phyloP scores from a whole-genome alignment of 352 stramenopile species.

The Phytopythium helicoides region DNA sequence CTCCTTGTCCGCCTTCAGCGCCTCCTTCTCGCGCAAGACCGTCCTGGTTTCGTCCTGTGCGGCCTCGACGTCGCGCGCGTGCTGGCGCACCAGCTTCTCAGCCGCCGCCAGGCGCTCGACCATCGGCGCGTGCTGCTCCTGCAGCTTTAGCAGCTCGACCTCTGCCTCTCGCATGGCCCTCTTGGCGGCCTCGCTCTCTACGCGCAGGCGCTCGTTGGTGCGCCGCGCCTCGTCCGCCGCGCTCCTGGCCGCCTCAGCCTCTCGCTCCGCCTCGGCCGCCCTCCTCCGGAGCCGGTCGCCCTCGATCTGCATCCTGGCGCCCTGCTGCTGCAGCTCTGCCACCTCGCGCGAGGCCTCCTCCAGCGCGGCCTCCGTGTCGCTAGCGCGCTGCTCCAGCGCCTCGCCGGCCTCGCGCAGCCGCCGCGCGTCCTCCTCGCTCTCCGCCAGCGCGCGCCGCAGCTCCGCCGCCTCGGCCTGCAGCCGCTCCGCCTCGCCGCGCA shows the following conservation, averaged over 20 bases:
- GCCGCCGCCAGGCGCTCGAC: constrained; percentile 8
- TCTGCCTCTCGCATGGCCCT: constrained; percentile 8
- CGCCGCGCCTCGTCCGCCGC: constrained; percentile 2
- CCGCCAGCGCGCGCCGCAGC: neutral
- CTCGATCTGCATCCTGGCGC: constrained; percentile 9
- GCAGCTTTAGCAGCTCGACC: constrained; percentile 5
- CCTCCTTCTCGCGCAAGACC: too few species aligned
- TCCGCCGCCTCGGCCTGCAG: constrained; percentile 10
- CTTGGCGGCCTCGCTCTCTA: constrained; percentile 20
- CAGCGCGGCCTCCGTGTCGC: constrained; percentile 22
- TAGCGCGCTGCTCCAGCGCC: constrained; percentile 4
- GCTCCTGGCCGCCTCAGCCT: neutral
- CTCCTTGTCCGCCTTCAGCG: too few species aligned
- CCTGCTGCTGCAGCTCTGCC: constrained; percentile 6
- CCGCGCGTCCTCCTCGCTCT: neutral
- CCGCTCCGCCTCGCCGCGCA: constrained; percentile 12
- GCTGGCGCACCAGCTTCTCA: neutral
- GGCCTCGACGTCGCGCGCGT: neutral
- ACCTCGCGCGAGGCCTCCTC: constrained; percentile 15
- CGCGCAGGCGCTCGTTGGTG: constrained; percentile 30
- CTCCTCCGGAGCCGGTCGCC: neutral
- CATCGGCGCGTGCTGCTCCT: neutral
- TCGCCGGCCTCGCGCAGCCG: neutral
- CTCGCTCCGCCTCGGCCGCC: neutral
- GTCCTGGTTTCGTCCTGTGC: too few species aligned